phyloP scores from a whole-genome alignment of 2,329 filamentous ascomycete species.

The Huntiella moniliformis region DNA sequence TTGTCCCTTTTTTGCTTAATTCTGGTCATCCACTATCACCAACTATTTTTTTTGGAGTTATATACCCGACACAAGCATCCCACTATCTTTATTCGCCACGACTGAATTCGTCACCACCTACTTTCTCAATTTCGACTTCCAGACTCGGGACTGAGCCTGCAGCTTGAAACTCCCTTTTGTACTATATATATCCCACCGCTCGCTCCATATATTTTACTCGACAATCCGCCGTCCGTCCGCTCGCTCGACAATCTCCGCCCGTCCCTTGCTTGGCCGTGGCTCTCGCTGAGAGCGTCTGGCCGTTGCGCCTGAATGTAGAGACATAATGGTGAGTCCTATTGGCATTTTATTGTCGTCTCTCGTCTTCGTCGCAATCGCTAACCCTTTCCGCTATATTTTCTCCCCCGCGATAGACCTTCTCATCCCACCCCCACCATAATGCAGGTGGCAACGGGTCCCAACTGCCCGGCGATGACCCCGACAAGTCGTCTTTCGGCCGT shows the following conservation, averaged over 20 bases:
- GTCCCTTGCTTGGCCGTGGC: conserved; percentile 4
- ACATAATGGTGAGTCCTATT: conserved; percentile 9
- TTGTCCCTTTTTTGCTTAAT: too few species aligned
- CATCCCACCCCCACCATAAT: conserved; percentile 32
- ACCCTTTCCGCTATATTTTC: not conserved
- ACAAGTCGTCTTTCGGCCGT: conserved; percentile 26
- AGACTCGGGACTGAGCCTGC: too few species aligned
- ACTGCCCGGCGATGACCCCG: too few species aligned
- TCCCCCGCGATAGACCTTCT: not conserved
- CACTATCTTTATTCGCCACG: not conserved
- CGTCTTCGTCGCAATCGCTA: conserved; percentile 2
- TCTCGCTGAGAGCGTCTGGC: conserved; percentile 10
- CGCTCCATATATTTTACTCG: not conserved
- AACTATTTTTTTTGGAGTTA: too few species aligned
- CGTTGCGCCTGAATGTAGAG: conserved; percentile 10
- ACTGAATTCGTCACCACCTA: too few species aligned
- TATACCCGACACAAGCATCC: not conserved
- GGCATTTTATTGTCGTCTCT: not conserved
- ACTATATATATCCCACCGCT: too few species aligned
- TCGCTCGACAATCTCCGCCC: not conserved
- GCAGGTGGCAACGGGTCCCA: conserved; percentile 26
- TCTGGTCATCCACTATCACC: too few species aligned
- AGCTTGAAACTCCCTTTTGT: too few species aligned
- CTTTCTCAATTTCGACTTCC: too few species aligned
- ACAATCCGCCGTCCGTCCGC: not conserved